phyloP scores from a whole-genome alignment of 192 early-diverging fungal species.

The Rhizophagus clarus region DNA sequence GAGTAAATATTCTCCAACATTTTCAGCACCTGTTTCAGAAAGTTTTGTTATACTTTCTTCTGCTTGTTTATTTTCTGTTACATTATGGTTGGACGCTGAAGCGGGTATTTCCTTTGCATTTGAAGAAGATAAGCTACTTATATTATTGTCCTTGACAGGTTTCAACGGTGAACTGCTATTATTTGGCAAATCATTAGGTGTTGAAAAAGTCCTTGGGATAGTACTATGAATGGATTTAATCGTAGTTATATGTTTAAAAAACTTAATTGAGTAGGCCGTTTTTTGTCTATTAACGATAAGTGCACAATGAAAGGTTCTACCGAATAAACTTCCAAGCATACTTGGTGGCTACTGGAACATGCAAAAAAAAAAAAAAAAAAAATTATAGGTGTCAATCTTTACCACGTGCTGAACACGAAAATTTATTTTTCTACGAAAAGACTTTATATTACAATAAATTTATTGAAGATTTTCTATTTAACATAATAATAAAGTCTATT shows the following conservation, averaged over 20 bases:
- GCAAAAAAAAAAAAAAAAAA: not conserved
- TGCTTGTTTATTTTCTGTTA: not conserved
- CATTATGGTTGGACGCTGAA: not conserved
- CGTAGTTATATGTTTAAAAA: not conserved
- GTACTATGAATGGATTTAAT: not conserved
- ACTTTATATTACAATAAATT: no score
- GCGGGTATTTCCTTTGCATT: constrained; percentile 11
- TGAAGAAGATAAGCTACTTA: not conserved
- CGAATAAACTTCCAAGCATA: not conserved
- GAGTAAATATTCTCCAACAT: constrained; percentile 17
- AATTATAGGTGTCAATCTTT: no score
- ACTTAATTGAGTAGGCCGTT: not conserved
- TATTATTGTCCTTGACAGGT: constrained; percentile 20
- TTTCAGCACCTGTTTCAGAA: not conserved
- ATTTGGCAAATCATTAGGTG: constrained; percentile 15
- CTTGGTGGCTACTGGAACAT: not conserved
- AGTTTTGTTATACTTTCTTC: constrained; percentile 7
- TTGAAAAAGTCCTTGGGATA: constrained; percentile 18
- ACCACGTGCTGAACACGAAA: no score
- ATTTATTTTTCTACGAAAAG: no score
- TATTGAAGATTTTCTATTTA: no score
- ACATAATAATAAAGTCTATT: no score
- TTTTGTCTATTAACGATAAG: not conserved
- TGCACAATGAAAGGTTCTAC: not conserved
- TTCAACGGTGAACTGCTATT: constrained; percentile 6